Conservation (phyloP, 1,139 yeast genomes). For the Taphrina confusa region DNA sequence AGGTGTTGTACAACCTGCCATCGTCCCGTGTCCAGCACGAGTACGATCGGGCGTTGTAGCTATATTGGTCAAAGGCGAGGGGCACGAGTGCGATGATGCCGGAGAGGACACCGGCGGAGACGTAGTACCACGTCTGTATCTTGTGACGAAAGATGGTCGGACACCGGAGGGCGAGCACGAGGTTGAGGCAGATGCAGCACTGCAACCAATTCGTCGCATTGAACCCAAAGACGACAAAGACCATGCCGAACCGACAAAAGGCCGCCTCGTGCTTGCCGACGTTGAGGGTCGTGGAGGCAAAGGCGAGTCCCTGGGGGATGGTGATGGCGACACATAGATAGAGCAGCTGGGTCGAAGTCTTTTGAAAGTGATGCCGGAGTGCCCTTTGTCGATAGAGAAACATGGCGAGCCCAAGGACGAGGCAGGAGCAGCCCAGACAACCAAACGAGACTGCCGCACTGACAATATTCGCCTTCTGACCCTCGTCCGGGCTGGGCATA, state of each 20-base stretch:
- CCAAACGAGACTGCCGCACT: background rate
- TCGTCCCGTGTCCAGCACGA: conserved; percentile 28
- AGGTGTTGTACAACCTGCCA: conserved; percentile 10
- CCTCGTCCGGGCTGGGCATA: conserved; percentile 9
- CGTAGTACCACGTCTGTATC: conserved; percentile 3
- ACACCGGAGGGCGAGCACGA: conserved; percentile 21
- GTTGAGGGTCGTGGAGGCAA: conserved; percentile 6
- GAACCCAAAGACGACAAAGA: conserved; percentile 10
- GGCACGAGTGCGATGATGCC: conserved; percentile 11
- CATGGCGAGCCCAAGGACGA: conserved; percentile 2
- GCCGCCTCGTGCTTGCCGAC: conserved; percentile 9
- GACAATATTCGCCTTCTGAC: conserved; percentile 2
- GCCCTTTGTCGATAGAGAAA: background rate
- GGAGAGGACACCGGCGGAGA: background rate
- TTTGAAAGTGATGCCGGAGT: conserved; percentile 7
- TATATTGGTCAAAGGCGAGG: conserved; percentile 12
- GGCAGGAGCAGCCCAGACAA: background rate
- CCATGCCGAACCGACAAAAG: conserved; percentile 28
- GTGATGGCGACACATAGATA: conserved; percentile 17
- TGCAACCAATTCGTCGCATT: conserved; percentile 27
- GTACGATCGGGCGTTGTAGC: conserved; percentile 1
- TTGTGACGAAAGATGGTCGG: conserved; percentile 6
- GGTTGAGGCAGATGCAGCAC: conserved; percentile 29
- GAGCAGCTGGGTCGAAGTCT: conserved; percentile 12
- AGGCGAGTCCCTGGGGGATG: conserved; percentile 16